Base-by-base conservation (phyloP, 352 stramenopile genomes). In the Globisporangium echinulatum region DNA sequence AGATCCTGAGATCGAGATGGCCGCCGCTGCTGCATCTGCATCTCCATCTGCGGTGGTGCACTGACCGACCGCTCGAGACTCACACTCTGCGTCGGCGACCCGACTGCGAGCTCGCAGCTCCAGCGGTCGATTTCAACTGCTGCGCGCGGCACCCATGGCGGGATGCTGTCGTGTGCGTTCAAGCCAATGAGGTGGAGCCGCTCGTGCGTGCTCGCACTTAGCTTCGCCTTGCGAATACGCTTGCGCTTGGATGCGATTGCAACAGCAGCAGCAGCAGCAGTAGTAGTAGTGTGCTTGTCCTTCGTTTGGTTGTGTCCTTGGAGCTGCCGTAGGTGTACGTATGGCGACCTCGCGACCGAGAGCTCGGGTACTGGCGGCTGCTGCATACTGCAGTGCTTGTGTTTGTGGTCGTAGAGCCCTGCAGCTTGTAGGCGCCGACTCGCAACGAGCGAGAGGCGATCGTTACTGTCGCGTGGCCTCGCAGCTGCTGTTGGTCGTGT, bases 31-130 rank as follows among this genome's bases (percentile, higher is more conserved):
- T 33, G 25, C 25, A 33, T 33, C 25, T 33, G 1, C 25, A 33
- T 33, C 25, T 33, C 25, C 25, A 33, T 33, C 25, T 33, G 25
- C 25, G 25, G 25, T 0, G 25, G 25, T 33, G 25, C 25, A 33
- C 25, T 33, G 25, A 33, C 25, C 25, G 25, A 33, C 25, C 25
- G 25, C 25, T 33, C 25, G 25, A 33, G 25, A 33, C 25, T 33
- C 25, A 3, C 25, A 33, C 25, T 33, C 25, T 33, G 25, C 25
- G 25, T 33, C 2, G 49, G 58, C 9, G 50, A 54, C 10, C 59
- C 49, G n/a, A 67, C 14, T 15, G 9, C 43, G 33, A 52, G 55
- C 10, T 67, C 55, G 43, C 54, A 67, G 55, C 55, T 62, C 61
- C 61, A 67, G 49, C 61, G 61, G 5, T 46, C 55, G 7, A 44